These are phyloP conservation scores for Cicer bijugum DNA, from an alignment of 306 rosid genomes.

Conservation along the genomic window DNA sequence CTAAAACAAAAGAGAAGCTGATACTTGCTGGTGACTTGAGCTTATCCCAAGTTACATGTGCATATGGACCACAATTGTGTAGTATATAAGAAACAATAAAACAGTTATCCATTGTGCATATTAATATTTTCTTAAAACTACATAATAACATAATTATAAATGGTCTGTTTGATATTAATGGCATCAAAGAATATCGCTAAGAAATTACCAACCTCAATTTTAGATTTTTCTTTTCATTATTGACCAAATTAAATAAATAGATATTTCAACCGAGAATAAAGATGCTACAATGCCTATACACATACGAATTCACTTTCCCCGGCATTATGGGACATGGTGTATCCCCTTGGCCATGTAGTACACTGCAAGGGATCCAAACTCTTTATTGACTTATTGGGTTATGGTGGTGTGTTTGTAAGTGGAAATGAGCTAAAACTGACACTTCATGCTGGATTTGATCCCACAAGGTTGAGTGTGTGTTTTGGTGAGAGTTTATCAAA, in stretches of 20 bases:
- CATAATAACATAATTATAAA: neutral
- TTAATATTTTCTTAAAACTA: neutral
- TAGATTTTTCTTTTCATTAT: constrained; percentile 8
- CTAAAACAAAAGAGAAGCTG: constrained; percentile 3
- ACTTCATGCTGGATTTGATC: no score
- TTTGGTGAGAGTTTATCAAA: no score
- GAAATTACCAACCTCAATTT: neutral
- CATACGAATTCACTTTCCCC: neutral
- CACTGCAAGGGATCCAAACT: no score
- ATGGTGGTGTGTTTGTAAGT: no score
- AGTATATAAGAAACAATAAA: constrained; percentile 18
- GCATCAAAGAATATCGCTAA: neutral
- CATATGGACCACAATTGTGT: constrained; percentile 38
- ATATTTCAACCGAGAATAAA: neutral
- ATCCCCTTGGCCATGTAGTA: no score
- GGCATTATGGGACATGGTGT: no score
- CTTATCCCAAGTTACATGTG: constrained; percentile 46
- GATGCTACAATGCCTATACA: neutral
- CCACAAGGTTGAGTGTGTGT: no score
- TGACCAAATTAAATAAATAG: constrained; percentile 1
- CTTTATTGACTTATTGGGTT: no score
- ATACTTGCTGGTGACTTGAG: constrained; percentile 3
- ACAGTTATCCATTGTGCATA: neutral
- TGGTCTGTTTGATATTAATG: constrained; percentile 28
- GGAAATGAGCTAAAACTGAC: no score